phyloP scores from a whole-genome alignment of 2,329 filamentous ascomycete genomes.

The Phialophora macrospora region DNA sequence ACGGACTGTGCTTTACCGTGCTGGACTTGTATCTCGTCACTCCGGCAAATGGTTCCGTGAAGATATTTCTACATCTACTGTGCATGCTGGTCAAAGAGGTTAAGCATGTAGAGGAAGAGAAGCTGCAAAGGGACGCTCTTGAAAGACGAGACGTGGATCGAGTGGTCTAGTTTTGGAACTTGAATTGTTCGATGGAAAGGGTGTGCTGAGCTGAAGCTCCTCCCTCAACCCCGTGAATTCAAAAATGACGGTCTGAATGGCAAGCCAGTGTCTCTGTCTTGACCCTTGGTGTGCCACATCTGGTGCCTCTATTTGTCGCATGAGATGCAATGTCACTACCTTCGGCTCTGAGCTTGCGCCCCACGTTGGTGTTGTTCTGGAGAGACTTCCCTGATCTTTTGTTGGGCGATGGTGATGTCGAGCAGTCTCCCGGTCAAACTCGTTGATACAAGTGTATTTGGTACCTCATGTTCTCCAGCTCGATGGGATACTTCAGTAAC shows the following conservation, averaged over 20 bases:
- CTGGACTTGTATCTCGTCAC: too few species aligned
- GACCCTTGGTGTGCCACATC: not conserved
- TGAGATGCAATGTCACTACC: not conserved
- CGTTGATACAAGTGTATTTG: conserved; percentile 81
- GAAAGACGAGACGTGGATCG: too few species aligned
- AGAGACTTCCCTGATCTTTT: not conserved
- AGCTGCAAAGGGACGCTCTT: too few species aligned
- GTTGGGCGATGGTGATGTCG: not conserved
- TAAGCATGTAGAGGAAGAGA: too few species aligned
- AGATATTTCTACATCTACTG: too few species aligned
- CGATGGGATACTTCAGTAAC: conserved; percentile 74
- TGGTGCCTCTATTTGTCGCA: not conserved
- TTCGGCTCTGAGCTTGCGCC: not conserved
- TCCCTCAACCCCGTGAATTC: not conserved
- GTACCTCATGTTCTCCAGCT: conserved; percentile 92
- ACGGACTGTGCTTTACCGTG: too few species aligned
- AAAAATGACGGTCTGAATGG: not conserved
- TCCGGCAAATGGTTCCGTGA: too few species aligned
- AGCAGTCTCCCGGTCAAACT: conserved; percentile 7
- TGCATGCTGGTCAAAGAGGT: too few species aligned
- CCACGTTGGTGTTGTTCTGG: too few species aligned
- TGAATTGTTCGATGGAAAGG: too few species aligned
- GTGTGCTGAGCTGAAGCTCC: too few species aligned
- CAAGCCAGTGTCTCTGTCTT: not conserved
- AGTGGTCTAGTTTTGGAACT: too few species aligned